Base-by-base conservation (phyloP, 257 asterid species). In the Petunia secreta region DNA sequence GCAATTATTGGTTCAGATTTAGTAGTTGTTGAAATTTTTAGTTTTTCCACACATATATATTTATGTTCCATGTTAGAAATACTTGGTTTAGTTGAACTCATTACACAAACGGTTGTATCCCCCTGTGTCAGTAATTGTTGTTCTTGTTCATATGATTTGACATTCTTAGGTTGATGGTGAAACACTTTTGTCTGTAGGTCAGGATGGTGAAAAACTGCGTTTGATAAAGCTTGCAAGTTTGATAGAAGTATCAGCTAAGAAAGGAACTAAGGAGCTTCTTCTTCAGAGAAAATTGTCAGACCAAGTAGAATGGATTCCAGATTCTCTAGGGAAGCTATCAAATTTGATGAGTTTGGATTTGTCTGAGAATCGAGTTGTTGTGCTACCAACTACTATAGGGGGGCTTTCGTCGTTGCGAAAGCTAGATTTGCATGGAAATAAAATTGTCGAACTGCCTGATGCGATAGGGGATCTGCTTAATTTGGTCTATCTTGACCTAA, bases 231-330 rank as follows among this genome's bases (percentile, higher is more conserved):
- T 94, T 48, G 98, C 98, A 9, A 85, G 97, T 82, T 86, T 94
- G 75, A 89, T 93, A 67, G 97, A 94, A 81, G 91, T 90, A 40
- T 90, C 93, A 34, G 92, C 97, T 2, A 94, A 93, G 92, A 94
- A 94, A 85, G 96, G 91, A 81, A 91, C 89, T 39, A 79, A 68
- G 75, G 90, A 93, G 81, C 89, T 94, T n/a, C 85, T 64, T 74
- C 94, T 94, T 67, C 88, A 76, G 60, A 92, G 89, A 38, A 93
- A 83, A 81, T 83, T 94, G 83, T 75, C 90, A 8, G 98, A 94
- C 44, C 98, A 93, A 67, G 84, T 93, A 11, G 97, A 93, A 58
- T 94, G 98, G 98, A 90, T 94, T 84, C 98, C 86, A 48, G 77
- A 79, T 54, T 79, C 86, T 9, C 69, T 79, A 8, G 86, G 83